Evolutionary conservation across 257 asterid species (phyloP), one percentile per base, ranked within the genome.

Genomic region (Anisodus tanguticus): DNA sequence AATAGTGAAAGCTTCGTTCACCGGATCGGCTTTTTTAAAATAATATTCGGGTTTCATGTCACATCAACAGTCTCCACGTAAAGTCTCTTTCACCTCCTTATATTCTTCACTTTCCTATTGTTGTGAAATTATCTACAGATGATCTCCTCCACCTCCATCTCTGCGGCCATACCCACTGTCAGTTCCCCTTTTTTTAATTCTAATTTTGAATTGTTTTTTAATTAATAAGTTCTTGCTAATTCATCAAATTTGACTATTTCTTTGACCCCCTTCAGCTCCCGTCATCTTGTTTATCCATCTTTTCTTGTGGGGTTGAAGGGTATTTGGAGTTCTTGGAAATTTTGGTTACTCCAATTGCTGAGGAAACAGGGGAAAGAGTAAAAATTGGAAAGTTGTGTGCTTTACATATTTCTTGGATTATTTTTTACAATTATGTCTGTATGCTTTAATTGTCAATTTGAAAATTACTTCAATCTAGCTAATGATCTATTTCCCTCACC

Each of bases 121-220:
- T 22, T 49, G 5, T 74, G n/a, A 49, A 74, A 22, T 69, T 22
- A 22, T 49, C 64, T 26, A 6, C 64, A 12, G 2, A 76, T 76
- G 64, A 76, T 76, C 81, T 76, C 81, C 81, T 51, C 81, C 81
- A 26, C 13, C 84, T 83, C 85, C 51, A 64, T 19, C 9, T 71
- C 87, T 3, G 17, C 26, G 60, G 4, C 31, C 58, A 55, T n/a
- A 43, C 66, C 85, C 76, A 84, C 68, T 15, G 88, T 86, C 77
- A 59, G 45, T 76, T 41, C 45, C 45, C 45, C n/a, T 19, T 26
- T 51, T 74, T 9, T 51, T 22, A 12, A 51, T 51, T 76, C 43
- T 49, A 0, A n/a, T n/a, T 68, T 53, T 76, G 3, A 74, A 49
- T 74, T 74, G 81, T 4, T 74, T 74, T 19, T 22, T 19, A 49